phyloP scores from a whole-genome alignment of 805 yeast genomes.

The Saccharomycopsis fodiens region DNA sequence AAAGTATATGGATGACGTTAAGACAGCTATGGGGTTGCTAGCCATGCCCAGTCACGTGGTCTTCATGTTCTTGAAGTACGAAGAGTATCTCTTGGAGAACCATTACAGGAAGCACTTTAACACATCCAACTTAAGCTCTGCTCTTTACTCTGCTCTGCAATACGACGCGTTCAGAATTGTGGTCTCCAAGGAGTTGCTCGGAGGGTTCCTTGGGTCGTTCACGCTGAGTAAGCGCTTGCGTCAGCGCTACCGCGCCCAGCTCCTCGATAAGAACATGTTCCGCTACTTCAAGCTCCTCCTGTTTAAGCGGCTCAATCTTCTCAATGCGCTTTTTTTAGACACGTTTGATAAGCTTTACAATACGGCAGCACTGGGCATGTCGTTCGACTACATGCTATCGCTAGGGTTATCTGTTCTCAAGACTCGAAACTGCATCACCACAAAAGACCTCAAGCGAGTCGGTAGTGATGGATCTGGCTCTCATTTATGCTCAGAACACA shows the following conservation, averaged over 20 bases:
- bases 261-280: constrained; percentile 9
- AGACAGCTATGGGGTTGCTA: constrained; percentile 16
- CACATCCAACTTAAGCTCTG: constrained; percentile 8
- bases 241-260: constrained; percentile 7
- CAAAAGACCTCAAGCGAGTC: constrained; percentile 11
- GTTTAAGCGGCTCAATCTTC: constrained; percentile 16
- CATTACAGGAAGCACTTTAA: constrained; percentile 9
- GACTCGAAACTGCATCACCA: constrained; percentile 17
- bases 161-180: constrained; percentile 9
- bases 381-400: constrained; percentile 15
- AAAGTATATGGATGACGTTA: constrained; percentile 16
- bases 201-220: constrained; percentile 11
- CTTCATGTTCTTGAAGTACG: constrained; percentile 16
- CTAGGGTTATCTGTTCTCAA: constrained; percentile 18
- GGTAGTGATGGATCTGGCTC: too few relatives aligned
- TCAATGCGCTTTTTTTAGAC: constrained; percentile 12
- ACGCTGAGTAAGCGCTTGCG: constrained; percentile 6
- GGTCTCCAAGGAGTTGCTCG: constrained; percentile 7
- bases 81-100: constrained; percentile 12
- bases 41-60: constrained; percentile 15
- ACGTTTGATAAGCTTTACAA: constrained; percentile 12
- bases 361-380: background rate
- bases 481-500: too few relatives aligned
- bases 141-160: constrained; percentile 7
- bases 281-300: constrained; percentile 15